phyloP scores from a whole-genome alignment of 2,329 filamentous ascomycete genomes.

The Aspergillus tamarii region DNA sequence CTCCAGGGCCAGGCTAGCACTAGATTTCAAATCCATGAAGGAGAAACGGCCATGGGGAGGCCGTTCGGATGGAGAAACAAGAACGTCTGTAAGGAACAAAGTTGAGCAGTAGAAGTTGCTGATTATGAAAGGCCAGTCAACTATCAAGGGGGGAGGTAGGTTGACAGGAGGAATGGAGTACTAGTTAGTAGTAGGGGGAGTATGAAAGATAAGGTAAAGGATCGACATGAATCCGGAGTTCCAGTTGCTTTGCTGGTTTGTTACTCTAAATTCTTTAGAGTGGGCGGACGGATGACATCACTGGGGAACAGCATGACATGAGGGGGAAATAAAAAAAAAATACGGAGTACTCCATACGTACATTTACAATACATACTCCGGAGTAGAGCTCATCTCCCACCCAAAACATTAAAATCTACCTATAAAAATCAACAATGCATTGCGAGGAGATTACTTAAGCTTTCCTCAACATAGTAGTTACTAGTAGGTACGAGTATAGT shows the following conservation, averaged over 20 bases:
- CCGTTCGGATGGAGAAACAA: background rate
- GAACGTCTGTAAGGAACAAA: background rate
- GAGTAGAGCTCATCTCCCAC: no score
- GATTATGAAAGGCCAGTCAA: no score
- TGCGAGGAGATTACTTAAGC: no score
- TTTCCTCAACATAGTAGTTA: no score
- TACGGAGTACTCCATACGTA: no score
- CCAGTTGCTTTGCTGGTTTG: background rate
- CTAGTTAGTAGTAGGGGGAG: background rate
- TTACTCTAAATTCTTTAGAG: no score
- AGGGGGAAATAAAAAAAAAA: background rate
- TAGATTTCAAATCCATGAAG: constrained; percentile 7
- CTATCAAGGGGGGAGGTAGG: background rate
- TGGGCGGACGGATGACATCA: background rate
- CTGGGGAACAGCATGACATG: background rate
- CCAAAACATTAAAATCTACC: no score
- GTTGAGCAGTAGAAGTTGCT: background rate
- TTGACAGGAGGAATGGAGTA: background rate
- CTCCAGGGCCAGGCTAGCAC: background rate
- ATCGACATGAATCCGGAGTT: background rate
- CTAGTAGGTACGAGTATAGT: no score
- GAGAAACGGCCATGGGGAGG: background rate
- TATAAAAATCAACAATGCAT: no score
- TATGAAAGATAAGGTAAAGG: background rate
- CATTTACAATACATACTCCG: no score